Evolutionary conservation across 805 yeast species (phyloP).

Genomic region (Candida caryicola): DNA sequence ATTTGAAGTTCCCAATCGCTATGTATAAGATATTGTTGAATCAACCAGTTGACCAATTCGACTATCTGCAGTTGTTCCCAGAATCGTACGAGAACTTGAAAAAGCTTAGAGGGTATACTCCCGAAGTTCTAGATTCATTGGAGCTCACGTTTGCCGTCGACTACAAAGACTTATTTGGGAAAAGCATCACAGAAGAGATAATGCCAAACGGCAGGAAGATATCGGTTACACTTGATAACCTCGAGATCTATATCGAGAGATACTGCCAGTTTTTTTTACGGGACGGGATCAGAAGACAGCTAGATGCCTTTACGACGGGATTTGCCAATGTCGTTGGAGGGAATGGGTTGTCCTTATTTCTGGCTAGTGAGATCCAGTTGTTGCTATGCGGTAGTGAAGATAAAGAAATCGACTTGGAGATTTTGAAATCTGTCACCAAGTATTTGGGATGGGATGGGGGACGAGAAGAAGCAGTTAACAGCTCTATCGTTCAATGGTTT

Average conservation of each 20-base stretch:
- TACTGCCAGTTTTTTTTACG: constrained; percentile 63
- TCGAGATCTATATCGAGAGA: constrained; percentile 56
- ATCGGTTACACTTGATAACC: constrained; percentile 58
- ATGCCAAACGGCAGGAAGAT: constrained; percentile 54
- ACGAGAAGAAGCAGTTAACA: constrained; percentile 33
- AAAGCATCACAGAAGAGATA: constrained; percentile 46
- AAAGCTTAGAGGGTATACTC: constrained; percentile 22
- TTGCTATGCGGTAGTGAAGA: constrained; percentile 76
- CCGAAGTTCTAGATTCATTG: constrained; percentile 41
- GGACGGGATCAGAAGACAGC: constrained; percentile 50
- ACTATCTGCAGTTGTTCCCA: constrained; percentile 69
- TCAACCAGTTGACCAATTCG: constrained; percentile 55
- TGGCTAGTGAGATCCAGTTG: constrained; percentile 77
- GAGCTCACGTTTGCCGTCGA: constrained; percentile 60
- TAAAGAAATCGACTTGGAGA: constrained; percentile 58
- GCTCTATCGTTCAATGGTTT: constrained; percentile 67
- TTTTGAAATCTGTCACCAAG: constrained; percentile 67
- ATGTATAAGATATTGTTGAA: constrained; percentile 71
- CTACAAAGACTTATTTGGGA: constrained; percentile 49
- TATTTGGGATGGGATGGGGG: constrained; percentile 61
- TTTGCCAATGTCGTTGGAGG: constrained; percentile 77
- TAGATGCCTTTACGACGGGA: constrained; percentile 63
- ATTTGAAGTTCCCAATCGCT: constrained; percentile 71
- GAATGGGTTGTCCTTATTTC: constrained; percentile 73
- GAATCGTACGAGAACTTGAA: constrained; percentile 44